Base-by-base conservation (phyloP, 2,329 filamentous ascomycete species). In the Neonectria sp. region DNA sequence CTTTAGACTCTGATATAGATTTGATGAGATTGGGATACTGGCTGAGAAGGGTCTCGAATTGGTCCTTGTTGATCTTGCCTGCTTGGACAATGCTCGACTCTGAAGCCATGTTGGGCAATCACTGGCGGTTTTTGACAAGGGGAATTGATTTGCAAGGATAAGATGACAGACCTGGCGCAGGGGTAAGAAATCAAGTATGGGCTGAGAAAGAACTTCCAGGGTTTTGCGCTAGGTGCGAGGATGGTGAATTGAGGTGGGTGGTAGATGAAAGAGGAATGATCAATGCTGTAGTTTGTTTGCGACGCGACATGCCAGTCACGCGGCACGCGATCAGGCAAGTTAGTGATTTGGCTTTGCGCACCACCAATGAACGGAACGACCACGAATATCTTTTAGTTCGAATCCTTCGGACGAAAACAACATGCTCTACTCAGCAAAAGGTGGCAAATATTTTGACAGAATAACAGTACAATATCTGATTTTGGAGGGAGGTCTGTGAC, bases 1-100 rank as follows among this genome's bases (percentile, higher is more conserved):
- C 74, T 76, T 87, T 89, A 33, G 79, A 76, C 6, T 75, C 75
- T 2, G 86, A 88, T 24, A 87, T 80, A 3, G 78, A 75, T 46
- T 83, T 75, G 43, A 87, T 77, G 12, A 86, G 69, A 40, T 75
- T 52, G n/a, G 78, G 73, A 60, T 87, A 87, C 33, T 73, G 75
- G n/a, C 63, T 67, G 35, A 86, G 73, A 2, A 81, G 64, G 31
- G 72, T 60, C 2, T 76, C 69, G 61, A 86, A 86, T 40, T 80
- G 75, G 2, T 73, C 67, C 6, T 71, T 72, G 11, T 73, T 74
- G 53, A 82, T 79, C 6, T 65, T 59, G 17, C 73, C 60, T 31
- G 71, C 71, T 15, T 69, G 60, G 21, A 61, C 25, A 45, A 67
- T 62, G 31, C 40, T 59, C 5, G 58, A n/a, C 3, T 61, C 55